A percentile compares a stretch with the other conserved stretches of the same genome.
Evolutionary conservation across 1,139 yeast species (phyloP).

Genomic region (Hemisphaericaspora xylanilytica): DNA sequence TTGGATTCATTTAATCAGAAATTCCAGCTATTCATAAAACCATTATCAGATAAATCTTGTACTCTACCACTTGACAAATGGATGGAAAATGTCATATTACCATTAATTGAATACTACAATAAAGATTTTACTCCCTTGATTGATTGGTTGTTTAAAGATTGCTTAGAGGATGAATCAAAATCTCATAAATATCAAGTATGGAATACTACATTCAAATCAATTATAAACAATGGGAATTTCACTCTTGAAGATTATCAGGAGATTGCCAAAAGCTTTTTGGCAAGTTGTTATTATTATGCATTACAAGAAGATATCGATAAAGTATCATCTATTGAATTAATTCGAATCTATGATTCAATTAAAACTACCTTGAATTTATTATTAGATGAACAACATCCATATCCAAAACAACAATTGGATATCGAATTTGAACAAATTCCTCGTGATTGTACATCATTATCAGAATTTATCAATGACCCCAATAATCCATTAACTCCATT

Average conservation of each 20-base stretch:
- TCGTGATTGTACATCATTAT: neutral
- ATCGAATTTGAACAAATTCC: slow-evolving; percentile 3
- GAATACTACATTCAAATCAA: slow-evolving; percentile 22
- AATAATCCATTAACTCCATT: slow-evolving; percentile 19
- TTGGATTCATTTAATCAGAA: slow-evolving; percentile 14
- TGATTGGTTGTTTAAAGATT: slow-evolving; percentile 25
- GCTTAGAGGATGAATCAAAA: neutral
- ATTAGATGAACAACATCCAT: too few relatives aligned
- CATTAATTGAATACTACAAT: slow-evolving; percentile 22
- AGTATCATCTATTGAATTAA: slow-evolving; percentile 28
- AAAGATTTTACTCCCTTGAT: slow-evolving; percentile 25
- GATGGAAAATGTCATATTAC: slow-evolving; percentile 32
- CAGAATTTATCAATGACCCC: neutral
- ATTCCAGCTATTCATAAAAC: slow-evolving; percentile 24
- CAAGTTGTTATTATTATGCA: slow-evolving; percentile 28
- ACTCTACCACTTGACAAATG: slow-evolving; percentile 22
- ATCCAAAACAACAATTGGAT: too few relatives aligned
- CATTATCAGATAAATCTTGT: slow-evolving; percentile 18
- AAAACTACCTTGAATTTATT: slow-evolving; percentile 22
- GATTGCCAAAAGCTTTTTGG: slow-evolving; percentile 23
- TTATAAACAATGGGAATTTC: slow-evolving; percentile 16
- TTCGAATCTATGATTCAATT: slow-evolving; percentile 30
- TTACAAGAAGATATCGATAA: slow-evolving; percentile 16
- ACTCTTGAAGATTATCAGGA: slow-evolving; percentile 13
- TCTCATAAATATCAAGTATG: slow-evolving; percentile 24